Base-by-base conservation (phyloP, 139 green algal genomes). In the Coelastrella sp. region DNA sequence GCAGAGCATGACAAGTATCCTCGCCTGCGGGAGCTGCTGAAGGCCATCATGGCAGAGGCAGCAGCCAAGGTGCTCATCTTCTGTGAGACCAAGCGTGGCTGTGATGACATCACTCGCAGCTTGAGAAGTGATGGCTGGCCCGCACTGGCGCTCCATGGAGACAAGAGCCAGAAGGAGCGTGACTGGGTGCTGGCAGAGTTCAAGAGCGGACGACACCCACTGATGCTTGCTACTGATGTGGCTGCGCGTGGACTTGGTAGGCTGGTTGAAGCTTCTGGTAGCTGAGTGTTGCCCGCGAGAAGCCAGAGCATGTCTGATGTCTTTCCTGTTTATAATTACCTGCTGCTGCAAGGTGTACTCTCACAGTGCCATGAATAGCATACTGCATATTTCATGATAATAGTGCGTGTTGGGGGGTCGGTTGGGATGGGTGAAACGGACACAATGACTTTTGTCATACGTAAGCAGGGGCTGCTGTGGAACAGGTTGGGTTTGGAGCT, bases 151-250 rank as follows among this genome's bases (percentile, higher is more conserved):
- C 96, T 98, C 88, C 97, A 98, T 92, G 98, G 98, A 35, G 98
- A 99, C 94, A 99, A 99, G 94, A 95, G 90, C 49, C 98, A 99
- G 94, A 93, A 96, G 57, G 98, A 99, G 92, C 93, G 98, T n/a
- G 97, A 99, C 86, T 98, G 97, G 97, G 92, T 92, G 84, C 93
- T 98, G 82, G 91, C 94, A 63, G 96, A 97, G 92, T 99, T 99
- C 93, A 99, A 98, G 93, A 91, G 61, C 58, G 95, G 95, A 24
- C 95, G 93, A 68, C 95, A 96, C 85, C 97, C 96, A 8, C 95
- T 99, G 88, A 97, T 99, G 96, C 92, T 99, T 14, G 98, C 97
- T n/a, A 99, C 97, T 25, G 97, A 99, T 90, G 97, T 99, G 22
- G 97, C 97, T 22, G 97, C 97, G 27, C 94, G 97, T 14, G 97